phyloP scores from a whole-genome alignment of 176 grass and related monocot genomes.

The Canna indica region DNA sequence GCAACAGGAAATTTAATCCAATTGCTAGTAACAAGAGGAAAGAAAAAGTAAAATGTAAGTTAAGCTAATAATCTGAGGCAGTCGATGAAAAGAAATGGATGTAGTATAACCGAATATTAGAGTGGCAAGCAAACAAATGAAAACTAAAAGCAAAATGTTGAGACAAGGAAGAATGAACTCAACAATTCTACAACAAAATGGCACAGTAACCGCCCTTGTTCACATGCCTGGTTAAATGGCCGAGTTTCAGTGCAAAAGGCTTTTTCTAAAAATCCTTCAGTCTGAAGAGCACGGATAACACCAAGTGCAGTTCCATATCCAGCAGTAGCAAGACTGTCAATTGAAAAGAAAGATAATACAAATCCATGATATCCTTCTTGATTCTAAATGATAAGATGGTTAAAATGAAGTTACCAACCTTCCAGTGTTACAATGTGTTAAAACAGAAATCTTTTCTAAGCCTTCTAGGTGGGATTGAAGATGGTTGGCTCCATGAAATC shows the following conservation, averaged over 20 bases:
- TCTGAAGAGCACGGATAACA: slow-evolving; percentile 73
- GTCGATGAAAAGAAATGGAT: background rate
- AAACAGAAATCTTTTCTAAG: slow-evolving; percentile 43
- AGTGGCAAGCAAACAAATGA: background rate
- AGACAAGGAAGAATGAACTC: background rate
- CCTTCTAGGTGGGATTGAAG: slow-evolving; percentile 38
- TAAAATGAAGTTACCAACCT: slow-evolving; percentile 32
- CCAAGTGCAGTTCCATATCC: slow-evolving; percentile 94
- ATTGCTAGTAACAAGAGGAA: no score
- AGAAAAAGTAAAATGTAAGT: no score
- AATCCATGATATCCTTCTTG: slow-evolving; percentile 4
- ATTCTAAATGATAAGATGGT: background rate
- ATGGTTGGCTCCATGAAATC: slow-evolving; percentile 62
- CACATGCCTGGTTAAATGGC: slow-evolving; percentile 81
- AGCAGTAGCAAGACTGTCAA: slow-evolving; percentile 81
- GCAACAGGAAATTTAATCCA: no score
- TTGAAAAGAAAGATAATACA: background rate
- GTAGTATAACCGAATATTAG: background rate
- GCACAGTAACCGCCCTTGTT: background rate
- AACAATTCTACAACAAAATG: background rate
- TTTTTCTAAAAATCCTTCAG: slow-evolving; percentile 48
- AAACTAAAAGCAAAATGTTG: background rate
- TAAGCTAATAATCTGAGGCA: no score
- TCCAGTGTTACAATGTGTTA: slow-evolving; percentile 96
- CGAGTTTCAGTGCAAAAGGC: slow-evolving; percentile 95